Evolutionary conservation across 176 grass and related monocot genomes (phyloP).

Genomic region (Carex scoparia): DNA sequence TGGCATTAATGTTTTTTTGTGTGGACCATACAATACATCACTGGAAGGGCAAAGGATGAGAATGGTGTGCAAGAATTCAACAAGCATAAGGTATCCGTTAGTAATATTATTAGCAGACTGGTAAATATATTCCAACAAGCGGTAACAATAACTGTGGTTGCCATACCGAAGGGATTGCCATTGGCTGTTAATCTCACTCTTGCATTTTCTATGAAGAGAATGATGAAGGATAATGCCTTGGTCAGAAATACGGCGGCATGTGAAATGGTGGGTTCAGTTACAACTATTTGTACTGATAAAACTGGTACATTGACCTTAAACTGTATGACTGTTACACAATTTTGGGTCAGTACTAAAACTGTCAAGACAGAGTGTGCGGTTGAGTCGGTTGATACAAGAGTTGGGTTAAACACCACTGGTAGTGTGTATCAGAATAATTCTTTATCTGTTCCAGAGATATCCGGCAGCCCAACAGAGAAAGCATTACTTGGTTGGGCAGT

Average conservation of each 20-base stretch:
- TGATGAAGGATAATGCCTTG: too few relatives aligned
- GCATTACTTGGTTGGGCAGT: slow-evolving; percentile 76
- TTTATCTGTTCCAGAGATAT: slow-evolving; percentile 41
- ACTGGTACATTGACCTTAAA: slow-evolving; percentile 47
- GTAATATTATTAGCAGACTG: not conserved
- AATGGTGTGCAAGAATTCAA: too few relatives aligned
- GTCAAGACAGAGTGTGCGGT: not conserved
- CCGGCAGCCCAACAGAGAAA: slow-evolving; percentile 90
- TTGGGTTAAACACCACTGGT: slow-evolving; percentile 77
- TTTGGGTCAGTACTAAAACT: slow-evolving; percentile 44
- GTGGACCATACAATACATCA: too few relatives aligned
- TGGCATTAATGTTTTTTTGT: not conserved
- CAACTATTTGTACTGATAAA: too few relatives aligned
- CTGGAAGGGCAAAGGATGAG: too few relatives aligned
- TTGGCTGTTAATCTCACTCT: too few relatives aligned
- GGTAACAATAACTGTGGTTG: too few relatives aligned
- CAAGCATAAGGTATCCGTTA: too few relatives aligned
- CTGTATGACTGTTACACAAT: slow-evolving; percentile 65
- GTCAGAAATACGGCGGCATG: too few relatives aligned
- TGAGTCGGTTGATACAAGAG: not conserved
- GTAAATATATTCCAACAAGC: slow-evolving; percentile 27
- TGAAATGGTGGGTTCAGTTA: too few relatives aligned
- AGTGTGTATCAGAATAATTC: slow-evolving; percentile 44
- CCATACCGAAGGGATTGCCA: too few relatives aligned
- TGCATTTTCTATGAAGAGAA: too few relatives aligned